Evolutionary conservation across 352 stramenopile genomes (phyloP).

Genomic region (Bremia lactucae): DNA sequence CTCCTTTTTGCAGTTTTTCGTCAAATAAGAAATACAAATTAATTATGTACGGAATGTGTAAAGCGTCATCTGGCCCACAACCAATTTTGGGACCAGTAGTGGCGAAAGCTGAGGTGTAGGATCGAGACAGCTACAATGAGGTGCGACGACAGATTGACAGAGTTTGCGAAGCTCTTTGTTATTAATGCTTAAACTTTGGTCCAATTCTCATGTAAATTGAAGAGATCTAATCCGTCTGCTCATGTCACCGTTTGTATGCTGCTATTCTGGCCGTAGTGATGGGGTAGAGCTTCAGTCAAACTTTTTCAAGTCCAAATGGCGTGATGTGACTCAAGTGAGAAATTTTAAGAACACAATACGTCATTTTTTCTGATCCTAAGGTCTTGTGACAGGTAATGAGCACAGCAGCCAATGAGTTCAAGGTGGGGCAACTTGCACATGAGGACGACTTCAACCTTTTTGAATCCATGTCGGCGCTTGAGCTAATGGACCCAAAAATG

Average conservation of each 20-base stretch:
- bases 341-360: neutral
- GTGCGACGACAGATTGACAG: neutral
- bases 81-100: too few species aligned
- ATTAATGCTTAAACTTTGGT: slow-evolving; percentile 1
- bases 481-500: slow-evolving; percentile 92
- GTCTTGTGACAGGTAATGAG: slow-evolving; percentile 33
- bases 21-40: too few species aligned
- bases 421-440: slow-evolving; percentile 70
- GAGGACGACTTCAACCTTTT: slow-evolving; percentile 84
- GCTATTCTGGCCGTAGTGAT: slow-evolving; percentile 13
- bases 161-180: neutral
- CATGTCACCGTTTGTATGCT: slow-evolving; percentile 11
- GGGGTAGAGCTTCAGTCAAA: slow-evolving; percentile 20
- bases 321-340: slow-evolving; percentile 43
- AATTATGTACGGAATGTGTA: slow-evolving; percentile 1
- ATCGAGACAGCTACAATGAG: slow-evolving; percentile 9
- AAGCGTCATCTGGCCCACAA: slow-evolving; percentile 3
- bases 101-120: neutral
- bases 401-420: slow-evolving; percentile 64
- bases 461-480: slow-evolving; percentile 90
- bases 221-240: slow-evolving; percentile 19
- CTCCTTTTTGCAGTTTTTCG: slow-evolving; percentile 14
- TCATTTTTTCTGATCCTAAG: slow-evolving; percentile 1
- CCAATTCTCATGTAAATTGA: slow-evolving; percentile 4
- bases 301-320: slow-evolving; percentile 23